Percentiles rank a stretch among this genome's conserved stretches.
Conservation (phyloP, 1,284 basidiomycete genomes). For the Cryptococcus sp. region DNA sequence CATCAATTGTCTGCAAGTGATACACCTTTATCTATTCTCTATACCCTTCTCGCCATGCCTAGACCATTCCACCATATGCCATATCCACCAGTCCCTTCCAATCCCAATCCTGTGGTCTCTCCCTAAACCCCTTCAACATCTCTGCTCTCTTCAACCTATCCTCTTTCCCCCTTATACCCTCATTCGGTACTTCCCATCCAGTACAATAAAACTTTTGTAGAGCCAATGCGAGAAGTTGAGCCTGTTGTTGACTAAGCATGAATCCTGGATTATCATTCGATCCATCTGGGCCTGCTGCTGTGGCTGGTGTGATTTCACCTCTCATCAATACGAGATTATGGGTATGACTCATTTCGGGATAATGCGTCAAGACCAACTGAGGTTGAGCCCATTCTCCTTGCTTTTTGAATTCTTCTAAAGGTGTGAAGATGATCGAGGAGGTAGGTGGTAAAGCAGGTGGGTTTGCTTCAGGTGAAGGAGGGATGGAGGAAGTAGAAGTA, state of each 20-base stretch:
- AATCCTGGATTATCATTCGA: slow-evolving; percentile 48
- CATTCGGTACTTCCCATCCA: slow-evolving; percentile 15
- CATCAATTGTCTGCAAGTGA: too few relatives aligned
- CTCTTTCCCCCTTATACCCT: slow-evolving; percentile 21
- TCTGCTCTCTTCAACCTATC: slow-evolving; percentile 35
- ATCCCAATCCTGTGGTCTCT: slow-evolving; percentile 44
- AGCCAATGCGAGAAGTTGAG: slow-evolving; percentile 69
- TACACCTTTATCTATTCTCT: too few relatives aligned
- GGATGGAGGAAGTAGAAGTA: slow-evolving; percentile 54
- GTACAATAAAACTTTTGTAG: slow-evolving; percentile 73
- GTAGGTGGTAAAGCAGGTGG: slow-evolving; percentile 37
- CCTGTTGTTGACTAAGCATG: slow-evolving; percentile 70
- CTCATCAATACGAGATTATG: slow-evolving; percentile 83
- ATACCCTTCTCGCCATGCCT: neutral
- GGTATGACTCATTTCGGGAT: slow-evolving; percentile 76
- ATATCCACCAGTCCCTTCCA: slow-evolving; percentile 43
- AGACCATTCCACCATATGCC: slow-evolving; percentile 41
- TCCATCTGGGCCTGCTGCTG: slow-evolving; percentile 27
- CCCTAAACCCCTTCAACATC: slow-evolving; percentile 39
- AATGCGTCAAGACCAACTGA: slow-evolving; percentile 83
- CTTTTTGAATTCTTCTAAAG: slow-evolving; percentile 89
- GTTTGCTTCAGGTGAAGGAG: slow-evolving; percentile 40
- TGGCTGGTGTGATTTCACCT: slow-evolving; percentile 76
- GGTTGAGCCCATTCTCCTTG: slow-evolving; percentile 84
- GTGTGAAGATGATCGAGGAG: slow-evolving; percentile 77